Evolutionary conservation across 202 grass and related monocot species (phyloP), one percentile per base, ranked within the genome.

Genomic region (Panicum hallii): DNA sequence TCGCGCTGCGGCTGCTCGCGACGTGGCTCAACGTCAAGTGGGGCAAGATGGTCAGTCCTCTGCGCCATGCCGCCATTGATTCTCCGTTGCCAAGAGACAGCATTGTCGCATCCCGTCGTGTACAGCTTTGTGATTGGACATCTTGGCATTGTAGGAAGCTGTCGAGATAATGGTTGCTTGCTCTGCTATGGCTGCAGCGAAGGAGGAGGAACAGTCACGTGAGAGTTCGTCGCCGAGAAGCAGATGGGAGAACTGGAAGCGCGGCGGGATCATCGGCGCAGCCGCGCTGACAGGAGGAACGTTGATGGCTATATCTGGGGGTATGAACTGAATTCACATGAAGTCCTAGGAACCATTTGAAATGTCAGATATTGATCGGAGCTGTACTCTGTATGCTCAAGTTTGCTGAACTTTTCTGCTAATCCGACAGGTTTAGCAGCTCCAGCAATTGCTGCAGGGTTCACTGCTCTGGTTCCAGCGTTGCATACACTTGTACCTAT

Each of bases 181-280:
- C 93, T 95, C 95, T 87, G 95, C 95, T 85, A 98, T 95, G 95
- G 95, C 95, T 93, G 95, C 95, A 93, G 93, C 91, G 28, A 95
- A 86, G 86, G 93, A 84, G 89, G 83, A 88, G 22, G 85, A 89
- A 48, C 88, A 88, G 23, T 87, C 85, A 79, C 77, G 83, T 58
- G 89, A 63, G 73, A 81, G 58, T 60, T 80, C 68, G 58, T 98
- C 91, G 23, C 75, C 84, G 34, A 92, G 60, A 4, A 95, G 81
- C 83, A 98, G 84, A 48, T 98, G 89, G 95, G 42, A 91, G 74
- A 98, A 85, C 66, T 98, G 77, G 91, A 98, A 87, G 86, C 93
- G 91, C 61, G 89, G 93, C 5, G 95, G 95, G 44, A 93, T 98
- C 64, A 98, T 98, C 56, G 93, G 95, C 45, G 93, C 93, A 30